Conservation (phyloP, 768 basidiomycete species). For the Leccinum disarticulatum region DNA sequence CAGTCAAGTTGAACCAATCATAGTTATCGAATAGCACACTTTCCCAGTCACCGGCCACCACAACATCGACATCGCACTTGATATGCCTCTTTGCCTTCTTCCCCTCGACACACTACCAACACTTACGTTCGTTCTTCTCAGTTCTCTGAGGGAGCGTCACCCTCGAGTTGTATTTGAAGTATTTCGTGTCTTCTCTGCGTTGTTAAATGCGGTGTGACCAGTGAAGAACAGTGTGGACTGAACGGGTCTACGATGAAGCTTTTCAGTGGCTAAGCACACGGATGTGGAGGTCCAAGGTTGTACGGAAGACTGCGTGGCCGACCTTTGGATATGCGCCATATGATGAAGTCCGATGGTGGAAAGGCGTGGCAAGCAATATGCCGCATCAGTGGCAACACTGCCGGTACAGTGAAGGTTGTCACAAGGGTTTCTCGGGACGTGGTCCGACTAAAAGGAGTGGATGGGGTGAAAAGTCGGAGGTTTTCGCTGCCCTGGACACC, state of each 20-base stretch:
- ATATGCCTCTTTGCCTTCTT: slow-evolving; percentile 78
- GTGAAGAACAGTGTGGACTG: slow-evolving; percentile 64
- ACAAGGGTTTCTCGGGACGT: slow-evolving; percentile 82
- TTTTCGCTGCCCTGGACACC: slow-evolving; percentile 75
- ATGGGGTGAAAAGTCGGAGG: slow-evolving; percentile 69
- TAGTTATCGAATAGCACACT: slow-evolving; percentile 66
- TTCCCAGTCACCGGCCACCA: slow-evolving; percentile 66
- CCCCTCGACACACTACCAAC: slow-evolving; percentile 68
- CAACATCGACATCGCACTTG: slow-evolving; percentile 79
- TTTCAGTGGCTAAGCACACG: slow-evolving; percentile 70
- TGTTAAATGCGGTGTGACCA: slow-evolving; percentile 76
- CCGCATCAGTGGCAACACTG: slow-evolving; percentile 65
- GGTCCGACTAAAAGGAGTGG: slow-evolving; percentile 76
- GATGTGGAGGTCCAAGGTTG: slow-evolving; percentile 87
- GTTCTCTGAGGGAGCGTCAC: slow-evolving; percentile 75
- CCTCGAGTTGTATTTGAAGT: slow-evolving; percentile 88
- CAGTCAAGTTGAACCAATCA: slow-evolving; percentile 60
- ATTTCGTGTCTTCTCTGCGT: slow-evolving; percentile 82
- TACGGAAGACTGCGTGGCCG: slow-evolving; percentile 81
- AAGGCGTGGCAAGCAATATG: slow-evolving; percentile 84
- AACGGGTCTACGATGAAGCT: slow-evolving; percentile 74
- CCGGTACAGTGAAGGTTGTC: slow-evolving; percentile 80
- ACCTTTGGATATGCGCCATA: slow-evolving; percentile 82
- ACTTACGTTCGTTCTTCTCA: slow-evolving; percentile 74
- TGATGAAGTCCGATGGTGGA: slow-evolving; percentile 58